Evolutionary conservation across 495 filamentous ascomycete genomes (phyloP).

Genomic region (Trichoderma virens): DNA sequence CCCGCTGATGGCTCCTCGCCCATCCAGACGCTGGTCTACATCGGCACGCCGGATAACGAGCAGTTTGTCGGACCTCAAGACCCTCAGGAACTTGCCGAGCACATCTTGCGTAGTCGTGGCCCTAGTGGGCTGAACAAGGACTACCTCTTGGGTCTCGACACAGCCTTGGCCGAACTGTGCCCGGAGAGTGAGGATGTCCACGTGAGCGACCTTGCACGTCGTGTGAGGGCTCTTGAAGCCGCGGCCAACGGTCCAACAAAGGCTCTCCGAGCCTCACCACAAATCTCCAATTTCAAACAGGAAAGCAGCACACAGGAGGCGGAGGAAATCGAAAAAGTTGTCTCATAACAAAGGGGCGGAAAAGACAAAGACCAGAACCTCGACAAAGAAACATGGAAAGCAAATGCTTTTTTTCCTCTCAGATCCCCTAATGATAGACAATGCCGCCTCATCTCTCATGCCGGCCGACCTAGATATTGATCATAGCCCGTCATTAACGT

Average conservation of each 20-base stretch:
- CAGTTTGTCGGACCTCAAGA: constrained; percentile 84
- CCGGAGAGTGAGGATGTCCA: constrained; percentile 77
- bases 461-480: not conserved
- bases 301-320: constrained; percentile 49
- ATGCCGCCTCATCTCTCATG: not conserved
- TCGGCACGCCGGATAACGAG: constrained; percentile 87
- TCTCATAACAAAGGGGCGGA: constrained; percentile 12
- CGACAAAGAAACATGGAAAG: not conserved
- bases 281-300: constrained; percentile 29
- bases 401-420: not conserved
- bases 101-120: constrained; percentile 68
- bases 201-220: constrained; percentile 54
- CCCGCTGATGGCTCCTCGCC: constrained; percentile 39
- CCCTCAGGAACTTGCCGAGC: constrained; percentile 71
- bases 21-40: constrained; percentile 69
- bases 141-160: constrained; percentile 79
- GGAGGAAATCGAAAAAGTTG: constrained; percentile 49
- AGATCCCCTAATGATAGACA: constrained; percentile 5
- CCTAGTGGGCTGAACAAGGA: constrained; percentile 88
- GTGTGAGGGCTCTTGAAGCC: constrained; percentile 48
- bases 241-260: constrained; percentile 17
- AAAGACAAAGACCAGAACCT: not conserved
- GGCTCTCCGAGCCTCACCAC: not conserved
- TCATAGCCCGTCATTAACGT: constrained; percentile 3
- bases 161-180: constrained; percentile 65